Evolutionary conservation across 352 stramenopile genomes (phyloP), one percentile per base, ranked within the genome.

Genomic region (Globisporangium nagaii): DNA sequence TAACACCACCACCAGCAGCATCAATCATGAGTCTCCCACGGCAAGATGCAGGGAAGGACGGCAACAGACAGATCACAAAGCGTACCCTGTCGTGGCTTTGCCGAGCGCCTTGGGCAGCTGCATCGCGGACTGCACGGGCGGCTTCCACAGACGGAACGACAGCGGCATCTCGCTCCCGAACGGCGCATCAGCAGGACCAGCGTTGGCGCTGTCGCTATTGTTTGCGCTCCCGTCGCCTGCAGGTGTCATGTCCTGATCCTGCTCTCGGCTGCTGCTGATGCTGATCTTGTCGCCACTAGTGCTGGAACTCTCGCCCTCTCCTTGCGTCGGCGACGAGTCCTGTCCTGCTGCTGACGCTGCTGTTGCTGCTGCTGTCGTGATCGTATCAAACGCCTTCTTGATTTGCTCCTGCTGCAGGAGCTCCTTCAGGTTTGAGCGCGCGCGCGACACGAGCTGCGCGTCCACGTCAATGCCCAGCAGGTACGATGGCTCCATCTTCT

Each of bases 401-500:
- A 89, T 75, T 13, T 75, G 62, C 41, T 79, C 53, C 40, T 86
- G 72, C 20, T 82, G 70, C 52, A 90, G 61, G 44, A 84, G 64
- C 30, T 90, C 72, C 52, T 84, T 84, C 24, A 92, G 32, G n/a
- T 84, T 65, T 34, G 55, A 65, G 62, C 79, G 71, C 9, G 84
- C 84, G 31, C 60, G 59, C 4, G 72, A 76, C 54, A 94, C 61
- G 28, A 94, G 58, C 52, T 84, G 62, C 4, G 75, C 63, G 57
- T 94, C 84, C 43, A 86, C 69, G 57, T 94, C 84, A 20, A 94
- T 56, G 1, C 82, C 84, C 17, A 93, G 56, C 28, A 94, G 43
- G 53, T 78, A 86, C 37, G 61, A 60, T 12, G 81, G 81, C 13
- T 60, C 64, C 56, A 88, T 71, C 13, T 50, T 50, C 44, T 80